Evolutionary conservation across 257 asterid species (phyloP).

Genomic region (Solanum piurae): DNA sequence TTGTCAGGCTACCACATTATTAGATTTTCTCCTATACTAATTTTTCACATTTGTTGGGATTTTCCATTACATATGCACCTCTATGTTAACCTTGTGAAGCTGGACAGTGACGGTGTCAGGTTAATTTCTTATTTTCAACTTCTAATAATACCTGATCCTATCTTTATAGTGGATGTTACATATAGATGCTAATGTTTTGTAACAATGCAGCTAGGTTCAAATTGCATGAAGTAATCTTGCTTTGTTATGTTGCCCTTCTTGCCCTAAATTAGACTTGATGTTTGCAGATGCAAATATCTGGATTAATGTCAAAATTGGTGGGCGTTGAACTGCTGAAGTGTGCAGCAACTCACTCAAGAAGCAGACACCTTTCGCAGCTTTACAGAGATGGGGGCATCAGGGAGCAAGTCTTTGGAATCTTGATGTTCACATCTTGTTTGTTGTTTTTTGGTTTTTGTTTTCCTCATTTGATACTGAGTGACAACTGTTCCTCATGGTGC

Average conservation of each 20-base stretch:
- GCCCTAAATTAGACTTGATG: neutral
- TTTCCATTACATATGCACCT: neutral
- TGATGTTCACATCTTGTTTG: neutral
- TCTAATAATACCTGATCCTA: neutral
- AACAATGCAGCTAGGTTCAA: neutral
- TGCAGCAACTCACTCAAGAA: neutral
- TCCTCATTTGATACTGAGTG: neutral
- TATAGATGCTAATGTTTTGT: neutral
- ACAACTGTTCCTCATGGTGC: neutral
- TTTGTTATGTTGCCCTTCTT: neutral
- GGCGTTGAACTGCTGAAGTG: neutral
- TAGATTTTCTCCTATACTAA: neutral
- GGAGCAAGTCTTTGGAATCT: neutral
- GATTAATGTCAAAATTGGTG: neutral
- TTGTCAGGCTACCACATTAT: neutral
- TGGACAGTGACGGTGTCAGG: neutral
- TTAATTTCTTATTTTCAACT: neutral
- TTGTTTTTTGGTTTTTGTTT: neutral
- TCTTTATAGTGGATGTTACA: neutral
- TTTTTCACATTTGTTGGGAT: neutral
- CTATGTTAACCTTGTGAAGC: neutral
- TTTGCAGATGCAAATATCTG: neutral
- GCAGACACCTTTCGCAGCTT: neutral
- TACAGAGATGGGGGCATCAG: neutral
- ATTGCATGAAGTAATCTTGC: neutral